phyloP scores from a whole-genome alignment of 495 filamentous ascomycete genomes.

The Lasiosphaeriaceae sp. region DNA sequence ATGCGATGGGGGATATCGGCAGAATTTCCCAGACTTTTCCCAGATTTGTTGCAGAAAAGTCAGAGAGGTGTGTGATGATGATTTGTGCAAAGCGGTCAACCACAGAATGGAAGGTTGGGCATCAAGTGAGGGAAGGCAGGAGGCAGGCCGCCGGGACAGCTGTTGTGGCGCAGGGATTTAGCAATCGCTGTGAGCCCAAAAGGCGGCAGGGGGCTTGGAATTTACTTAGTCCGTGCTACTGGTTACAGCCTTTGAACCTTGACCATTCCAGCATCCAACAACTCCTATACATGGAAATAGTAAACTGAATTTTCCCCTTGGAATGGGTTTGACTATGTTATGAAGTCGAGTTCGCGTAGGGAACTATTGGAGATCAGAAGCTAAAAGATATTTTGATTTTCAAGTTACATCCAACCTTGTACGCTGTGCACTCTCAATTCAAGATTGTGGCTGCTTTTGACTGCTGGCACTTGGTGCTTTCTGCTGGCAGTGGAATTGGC shows the following conservation, averaged over 20 bases:
- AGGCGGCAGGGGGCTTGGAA: neutral
- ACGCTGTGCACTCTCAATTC: too few species aligned
- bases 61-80: constrained; percentile 7
- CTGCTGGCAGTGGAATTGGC: constrained; percentile 1
- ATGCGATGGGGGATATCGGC: neutral
- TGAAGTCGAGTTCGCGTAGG: too few species aligned
- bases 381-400: too few species aligned
- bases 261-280: too few species aligned
- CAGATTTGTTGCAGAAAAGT: constrained; percentile 7
- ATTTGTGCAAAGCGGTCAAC: constrained; percentile 36
- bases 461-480: constrained; percentile 12
- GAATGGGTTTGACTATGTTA: too few species aligned
- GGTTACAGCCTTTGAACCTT: too few species aligned
- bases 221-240: constrained; percentile 1
- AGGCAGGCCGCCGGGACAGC: constrained; percentile 1
- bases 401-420: too few species aligned
- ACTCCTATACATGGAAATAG: too few species aligned
- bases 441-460: neutral
- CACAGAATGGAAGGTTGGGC: constrained; percentile 28
- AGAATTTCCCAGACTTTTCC: neutral
- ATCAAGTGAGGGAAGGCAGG: constrained; percentile 19
- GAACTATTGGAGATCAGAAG: too few species aligned
- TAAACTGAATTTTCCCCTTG: too few species aligned
- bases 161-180: constrained; percentile 19
- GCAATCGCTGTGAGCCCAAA: constrained; percentile 7